Conservation (phyloP, 306 rosid species). For the Fragaria ananassa region DNA sequence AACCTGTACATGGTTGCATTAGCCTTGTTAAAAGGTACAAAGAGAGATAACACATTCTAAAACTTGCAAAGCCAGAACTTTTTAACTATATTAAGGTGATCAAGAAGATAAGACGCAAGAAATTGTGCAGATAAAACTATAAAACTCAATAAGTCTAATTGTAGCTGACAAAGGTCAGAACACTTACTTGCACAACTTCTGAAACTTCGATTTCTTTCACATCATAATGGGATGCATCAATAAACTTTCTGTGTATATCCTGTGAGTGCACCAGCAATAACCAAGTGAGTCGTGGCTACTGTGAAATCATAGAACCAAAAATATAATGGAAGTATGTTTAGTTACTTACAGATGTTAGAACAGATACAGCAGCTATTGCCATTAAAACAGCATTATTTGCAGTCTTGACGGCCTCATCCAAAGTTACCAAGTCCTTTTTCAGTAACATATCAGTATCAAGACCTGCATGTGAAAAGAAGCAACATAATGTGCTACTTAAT, state of each 20-base stretch:
- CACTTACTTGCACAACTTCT: conserved; percentile 62
- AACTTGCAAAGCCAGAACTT: conserved; percentile 8
- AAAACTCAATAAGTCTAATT: too few species aligned
- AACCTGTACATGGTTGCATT: conserved; percentile 50
- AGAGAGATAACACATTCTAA: conserved; percentile 3
- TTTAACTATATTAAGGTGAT: conserved; percentile 5
- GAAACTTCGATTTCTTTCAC: conserved; percentile 42
- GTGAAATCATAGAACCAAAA: conserved; percentile 21
- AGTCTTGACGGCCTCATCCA: conserved; percentile 90
- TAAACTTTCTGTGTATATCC: conserved; percentile 59
- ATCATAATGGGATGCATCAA: conserved; percentile 42
- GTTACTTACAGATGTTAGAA: conserved; percentile 65
- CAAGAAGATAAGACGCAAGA: background rate
- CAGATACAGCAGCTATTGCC: conserved; percentile 70
- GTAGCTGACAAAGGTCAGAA: conserved; percentile 3
- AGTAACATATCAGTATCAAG: conserved; percentile 76
- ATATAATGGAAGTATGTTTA: conserved; percentile 19
- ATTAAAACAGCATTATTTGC: conserved; percentile 86
- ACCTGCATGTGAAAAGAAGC: conserved; percentile 45
- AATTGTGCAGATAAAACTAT: background rate
- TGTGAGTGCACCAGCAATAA: conserved; percentile 34
- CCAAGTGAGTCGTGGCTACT: conserved; percentile 19
- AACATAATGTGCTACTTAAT: conserved; percentile 7
- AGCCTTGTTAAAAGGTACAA: conserved; percentile 23
- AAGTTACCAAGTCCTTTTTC: conserved; percentile 81